Evolutionary conservation across 1,139 yeast genomes (phyloP), one percentile per base, ranked within the genome.

Genomic region (Hansenula sp.): DNA sequence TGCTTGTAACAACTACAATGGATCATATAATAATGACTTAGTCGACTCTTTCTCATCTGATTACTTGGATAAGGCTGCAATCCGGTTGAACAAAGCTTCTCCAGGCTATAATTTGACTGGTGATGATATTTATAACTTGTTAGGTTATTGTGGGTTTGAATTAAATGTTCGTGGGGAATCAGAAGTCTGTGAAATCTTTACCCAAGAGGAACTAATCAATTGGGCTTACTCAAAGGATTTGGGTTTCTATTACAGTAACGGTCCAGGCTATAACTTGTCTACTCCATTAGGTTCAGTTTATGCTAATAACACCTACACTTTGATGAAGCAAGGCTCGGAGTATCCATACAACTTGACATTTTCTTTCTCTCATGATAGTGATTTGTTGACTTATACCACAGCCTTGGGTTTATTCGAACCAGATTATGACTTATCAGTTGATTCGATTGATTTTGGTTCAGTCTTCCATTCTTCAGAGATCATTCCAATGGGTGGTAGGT

Each of bases 301-400:
- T 47, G 69, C 76, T 46, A 75, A 78, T 47, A 81, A 84, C 34
- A 53, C 63, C 7, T 47, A 55, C 27, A 51, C 54, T 13, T 46
- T 61, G 29, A 46, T 62, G 53, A 46, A 52, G 34, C 49, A 59
- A 36, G 53, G 55, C 17, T 47, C 53, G 2, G 45, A 48, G 2
- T 45, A 49, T 28, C 60, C 55, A 33, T 62, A 61, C 37, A 64
- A 66, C 33, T 54, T 71, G 36, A 65, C 63, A 48, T 61, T 76
- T 49, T 67, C 76, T 13, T 81, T 81, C 60, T 67, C 81, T 17
- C 89, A 82, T 58, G 87, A 82, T 57, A 67, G 78, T 36, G 82
- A 81, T 55, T 60, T 81, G 35, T 68, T 75, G 38, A 67, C 74
- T 32, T 72, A 70, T 51, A 65, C 75, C 43, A 62, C 79, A 24